phyloP scores from a whole-genome alignment of 2,329 filamentous ascomycete genomes.

The Westerdykella aurantiaca region DNA sequence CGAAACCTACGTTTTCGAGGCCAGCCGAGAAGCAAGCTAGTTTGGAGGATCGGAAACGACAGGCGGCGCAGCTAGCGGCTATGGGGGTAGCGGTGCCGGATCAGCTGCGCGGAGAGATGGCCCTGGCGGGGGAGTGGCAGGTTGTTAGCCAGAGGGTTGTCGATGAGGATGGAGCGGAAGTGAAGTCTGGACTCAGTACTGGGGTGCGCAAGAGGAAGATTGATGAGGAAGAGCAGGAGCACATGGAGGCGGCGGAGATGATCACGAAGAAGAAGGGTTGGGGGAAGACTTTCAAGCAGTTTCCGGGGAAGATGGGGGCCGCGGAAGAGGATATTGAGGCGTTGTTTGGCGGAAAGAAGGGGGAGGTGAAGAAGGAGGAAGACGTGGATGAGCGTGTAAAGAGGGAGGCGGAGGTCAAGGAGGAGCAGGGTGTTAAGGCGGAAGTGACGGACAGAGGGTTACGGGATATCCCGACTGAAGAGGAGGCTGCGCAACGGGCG shows the following conservation, averaged over 20 bases:
- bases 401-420: constrained; percentile 19
- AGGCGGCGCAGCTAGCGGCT: constrained; percentile 80
- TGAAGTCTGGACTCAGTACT: constrained; percentile 40
- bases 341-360: constrained; percentile 40
- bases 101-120: constrained; percentile 71
- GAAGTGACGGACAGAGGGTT: constrained; percentile 31
- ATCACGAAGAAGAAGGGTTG: constrained; percentile 39
- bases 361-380: constrained; percentile 18
- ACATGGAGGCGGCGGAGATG: constrained; percentile 51
- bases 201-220: constrained; percentile 59
- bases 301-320: constrained; percentile 39
- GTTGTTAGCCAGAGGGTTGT: constrained; percentile 50
- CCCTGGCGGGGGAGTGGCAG: constrained; percentile 85
- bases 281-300: constrained; percentile 43
- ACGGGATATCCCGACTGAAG: constrained; percentile 25
- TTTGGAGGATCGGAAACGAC: constrained; percentile 67
- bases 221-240: constrained; percentile 57
- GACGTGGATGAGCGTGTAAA: constrained; percentile 17
- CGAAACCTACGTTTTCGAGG: constrained; percentile 26
- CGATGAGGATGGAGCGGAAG: constrained; percentile 40
- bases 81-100: constrained; percentile 82
- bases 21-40: constrained; percentile 43
- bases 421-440: constrained; percentile 38
- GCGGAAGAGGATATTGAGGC: constrained; percentile 60
- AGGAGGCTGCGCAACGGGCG: constrained; percentile 11